Evolutionary conservation across 2,329 filamentous ascomycete species (phyloP), one percentile per base, ranked within the genome.

Genomic region (Stemphylium lycopersici): DNA sequence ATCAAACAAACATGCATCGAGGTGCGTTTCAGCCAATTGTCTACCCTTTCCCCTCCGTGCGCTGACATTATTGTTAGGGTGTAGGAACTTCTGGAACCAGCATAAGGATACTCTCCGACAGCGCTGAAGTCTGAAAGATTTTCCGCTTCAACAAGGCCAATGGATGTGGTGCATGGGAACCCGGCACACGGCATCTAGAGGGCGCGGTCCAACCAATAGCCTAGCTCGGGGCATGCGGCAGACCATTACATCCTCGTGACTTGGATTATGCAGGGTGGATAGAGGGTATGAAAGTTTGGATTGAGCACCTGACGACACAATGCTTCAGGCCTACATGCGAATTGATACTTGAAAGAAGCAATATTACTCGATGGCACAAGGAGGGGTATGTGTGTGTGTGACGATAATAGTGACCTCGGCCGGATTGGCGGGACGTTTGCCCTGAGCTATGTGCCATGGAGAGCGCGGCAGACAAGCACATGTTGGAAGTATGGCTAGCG

Each of bases 1-100:
- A 97, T 40, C 88, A 78, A 36, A 70, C 76, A 51, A 78, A 75
- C 48, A 80, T 81, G 79, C 80, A 93, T 73, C 93, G 91, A 89
- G 91, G 72, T 74, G 61, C 55, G 33, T 41, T 16, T 32, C 34
- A 2, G 22, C 13, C 18, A 33, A 37, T 5, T 32, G 33, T 11
- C n/a, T 4, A 37, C 10, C 10, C 18, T 52, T n/a, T 15, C 7
- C 20, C 18, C 22, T 37, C 33, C 89, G 12, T 33, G 36, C 32
- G 41, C 59, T 62, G 41, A 61, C 43, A 7, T 20, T 13, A 15
- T 2, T 41, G 7, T 4, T 85, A 58, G 84, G 85, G 16, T 98
- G 93, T 76, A 85, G 85, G 71, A 88, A 89, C 58, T 96, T 96
- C 69, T 98, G 93, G 93, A 78, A 88, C 55, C 81, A 88, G 65